These are phyloP conservation scores for Pseudogymnoascus sp. DNA, from an alignment of 2,329 filamentous ascomycete genomes.

Conservation along the genomic window DNA sequence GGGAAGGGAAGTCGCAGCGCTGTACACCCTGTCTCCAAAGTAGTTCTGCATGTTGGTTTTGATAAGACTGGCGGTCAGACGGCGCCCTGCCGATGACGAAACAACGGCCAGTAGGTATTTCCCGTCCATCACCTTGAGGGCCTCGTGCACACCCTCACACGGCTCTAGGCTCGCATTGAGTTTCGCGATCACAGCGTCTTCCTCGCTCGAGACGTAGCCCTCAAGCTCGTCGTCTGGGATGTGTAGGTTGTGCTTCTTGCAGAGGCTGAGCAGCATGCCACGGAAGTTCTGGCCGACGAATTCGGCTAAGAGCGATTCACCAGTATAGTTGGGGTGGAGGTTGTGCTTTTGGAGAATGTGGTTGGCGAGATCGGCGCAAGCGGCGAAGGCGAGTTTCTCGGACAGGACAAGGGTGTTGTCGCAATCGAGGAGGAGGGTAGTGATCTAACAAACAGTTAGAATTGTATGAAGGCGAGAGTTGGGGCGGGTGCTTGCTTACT, in stretches of 20 bases:
- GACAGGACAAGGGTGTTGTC: constrained; percentile 93
- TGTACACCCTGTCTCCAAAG: constrained; percentile 75
- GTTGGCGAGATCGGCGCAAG: constrained; percentile 83
- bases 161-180: constrained; percentile 59
- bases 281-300: constrained; percentile 95
- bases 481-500: neutral
- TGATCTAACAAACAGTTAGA: constrained; percentile 42
- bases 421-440: constrained; percentile 65
- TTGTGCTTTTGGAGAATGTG: constrained; percentile 64
- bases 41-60: constrained; percentile 74
- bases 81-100: constrained; percentile 68
- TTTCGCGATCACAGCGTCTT: constrained; percentile 76
- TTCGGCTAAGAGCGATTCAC: constrained; percentile 68
- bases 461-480: neutral
- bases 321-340: constrained; percentile 64
- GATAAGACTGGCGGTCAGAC: constrained; percentile 68
- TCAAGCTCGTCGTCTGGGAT: constrained; percentile 63
- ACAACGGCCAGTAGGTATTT: constrained; percentile 74
- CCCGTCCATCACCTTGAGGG: constrained; percentile 57
- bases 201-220: constrained; percentile 65
- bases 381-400: constrained; percentile 84
- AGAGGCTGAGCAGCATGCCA: constrained; percentile 74
- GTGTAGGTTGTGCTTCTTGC: constrained; percentile 66
- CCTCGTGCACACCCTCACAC: constrained; percentile 59
- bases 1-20: constrained; percentile 68